A percentile compares a stretch with the other conserved stretches of the same genome.
Evolutionary conservation across 225 moss, liverwort and hornwort species (phyloP).

Genomic region (Polytrichum commune): DNA sequence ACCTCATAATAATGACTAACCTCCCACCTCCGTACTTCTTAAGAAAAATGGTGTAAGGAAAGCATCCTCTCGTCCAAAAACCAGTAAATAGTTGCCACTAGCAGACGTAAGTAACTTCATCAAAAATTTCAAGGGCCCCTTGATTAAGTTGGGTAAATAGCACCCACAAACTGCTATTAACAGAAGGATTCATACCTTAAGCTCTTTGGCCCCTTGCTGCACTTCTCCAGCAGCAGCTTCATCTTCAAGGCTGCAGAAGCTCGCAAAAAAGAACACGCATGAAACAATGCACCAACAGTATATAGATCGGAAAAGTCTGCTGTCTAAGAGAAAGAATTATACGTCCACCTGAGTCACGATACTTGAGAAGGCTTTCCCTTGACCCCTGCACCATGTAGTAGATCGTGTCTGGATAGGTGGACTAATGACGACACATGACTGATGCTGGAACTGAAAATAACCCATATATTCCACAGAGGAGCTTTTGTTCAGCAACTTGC

Average conservation of each 20-base stretch:
- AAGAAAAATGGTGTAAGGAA: too few species aligned
- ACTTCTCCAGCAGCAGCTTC: constrained; percentile 71
- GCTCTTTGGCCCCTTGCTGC: constrained; percentile 42
- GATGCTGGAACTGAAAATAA: too few species aligned
- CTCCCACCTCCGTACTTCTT: too few species aligned
- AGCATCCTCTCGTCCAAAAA: too few species aligned
- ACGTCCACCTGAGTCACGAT: not conserved
- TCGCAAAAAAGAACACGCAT: constrained; percentile 47
- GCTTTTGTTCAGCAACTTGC: too few species aligned
- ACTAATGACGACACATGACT: too few species aligned
- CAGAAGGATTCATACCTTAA: constrained; percentile 60
- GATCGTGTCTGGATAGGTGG: too few species aligned
- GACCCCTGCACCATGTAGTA: too few species aligned
- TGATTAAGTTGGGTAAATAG: not conserved
- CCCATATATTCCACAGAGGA: too few species aligned
- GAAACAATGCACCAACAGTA: constrained; percentile 40
- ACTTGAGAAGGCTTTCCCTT: not conserved
- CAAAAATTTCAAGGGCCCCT: not conserved
- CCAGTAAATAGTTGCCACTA: too few species aligned
- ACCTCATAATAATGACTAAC: too few species aligned
- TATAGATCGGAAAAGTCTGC: constrained; percentile 4
- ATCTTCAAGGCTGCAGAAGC: constrained; percentile 89
- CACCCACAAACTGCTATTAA: constrained; percentile 1
- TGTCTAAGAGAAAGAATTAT: not conserved
- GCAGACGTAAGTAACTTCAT: too few species aligned